A percentile compares a stretch with the other conserved stretches of the same genome.
These are phyloP conservation scores for Bimuria novae-zelandiae DNA, from an alignment of 2,329 filamentous ascomycete genomes.

Conservation along the genomic window DNA sequence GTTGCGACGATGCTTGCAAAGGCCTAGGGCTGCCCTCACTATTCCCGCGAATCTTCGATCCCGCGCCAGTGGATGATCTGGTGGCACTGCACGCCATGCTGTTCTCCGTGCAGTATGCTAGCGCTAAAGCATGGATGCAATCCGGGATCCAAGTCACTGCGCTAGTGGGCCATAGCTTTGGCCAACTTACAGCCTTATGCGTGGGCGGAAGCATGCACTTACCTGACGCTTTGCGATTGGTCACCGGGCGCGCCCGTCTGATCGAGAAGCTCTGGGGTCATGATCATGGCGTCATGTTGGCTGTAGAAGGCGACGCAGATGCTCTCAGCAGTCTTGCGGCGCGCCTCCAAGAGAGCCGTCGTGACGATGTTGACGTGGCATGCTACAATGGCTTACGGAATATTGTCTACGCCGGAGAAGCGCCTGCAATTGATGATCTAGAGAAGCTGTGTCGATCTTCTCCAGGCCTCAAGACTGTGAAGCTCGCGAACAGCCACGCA, in stretches of 20 bases:
- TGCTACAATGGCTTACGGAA: slow-evolving; percentile 45
- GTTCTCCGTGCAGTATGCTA: slow-evolving; percentile 29
- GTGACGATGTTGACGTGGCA: slow-evolving; percentile 41
- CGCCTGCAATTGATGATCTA: slow-evolving; percentile 36
- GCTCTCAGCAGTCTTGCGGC: not conserved
- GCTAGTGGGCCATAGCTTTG: slow-evolving; percentile 36
- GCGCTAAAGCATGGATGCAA: slow-evolving; percentile 24
- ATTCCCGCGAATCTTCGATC: slow-evolving; percentile 19
- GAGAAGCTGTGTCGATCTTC: slow-evolving; percentile 1
- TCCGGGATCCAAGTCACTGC: slow-evolving; percentile 14
- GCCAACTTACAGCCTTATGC: slow-evolving; percentile 46
- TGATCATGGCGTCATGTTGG: slow-evolving; percentile 29
- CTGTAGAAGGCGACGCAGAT: slow-evolving; percentile 7
- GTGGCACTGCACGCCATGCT: slow-evolving; percentile 21
- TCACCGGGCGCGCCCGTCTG: slow-evolving; percentile 41
- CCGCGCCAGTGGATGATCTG: slow-evolving; percentile 3
- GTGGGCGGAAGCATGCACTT: slow-evolving; percentile 39
- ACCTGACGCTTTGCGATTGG: slow-evolving; percentile 38
- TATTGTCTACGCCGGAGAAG: slow-evolving; percentile 50
- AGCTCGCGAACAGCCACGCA: slow-evolving; percentile 29
- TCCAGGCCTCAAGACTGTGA: slow-evolving; percentile 20
- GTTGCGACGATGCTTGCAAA: slow-evolving; percentile 17
- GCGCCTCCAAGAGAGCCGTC: not conserved
- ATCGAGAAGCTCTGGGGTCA: slow-evolving; percentile 22
- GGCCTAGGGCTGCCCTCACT: slow-evolving; percentile 11